Conservation (phyloP, 176 grass and related monocot genomes). For the Dendrocalamus sinicus region DNA sequence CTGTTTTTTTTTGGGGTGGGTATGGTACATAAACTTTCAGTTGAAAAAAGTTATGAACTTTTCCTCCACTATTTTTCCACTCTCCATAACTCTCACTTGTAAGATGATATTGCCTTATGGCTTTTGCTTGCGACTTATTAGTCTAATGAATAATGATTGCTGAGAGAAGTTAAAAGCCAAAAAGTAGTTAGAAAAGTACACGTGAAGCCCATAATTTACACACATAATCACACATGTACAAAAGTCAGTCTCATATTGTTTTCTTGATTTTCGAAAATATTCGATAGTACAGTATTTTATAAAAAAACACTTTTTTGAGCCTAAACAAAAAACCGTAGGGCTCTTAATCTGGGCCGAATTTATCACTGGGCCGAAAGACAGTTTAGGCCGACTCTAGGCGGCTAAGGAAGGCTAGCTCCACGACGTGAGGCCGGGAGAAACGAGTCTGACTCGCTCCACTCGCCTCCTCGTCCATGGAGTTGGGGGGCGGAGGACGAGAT, state of each 20-base stretch:
- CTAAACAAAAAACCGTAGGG: neutral
- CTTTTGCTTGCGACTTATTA: too few species aligned
- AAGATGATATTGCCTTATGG: too few species aligned
- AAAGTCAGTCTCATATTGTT: neutral
- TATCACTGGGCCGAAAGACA: neutral
- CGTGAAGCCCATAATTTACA: too few species aligned
- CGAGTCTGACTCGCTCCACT: neutral
- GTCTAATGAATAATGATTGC: too few species aligned
- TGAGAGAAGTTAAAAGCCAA: too few species aligned
- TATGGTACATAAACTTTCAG: too few species aligned
- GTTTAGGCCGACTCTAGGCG: neutral
- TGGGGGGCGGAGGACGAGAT: constrained; percentile 39
- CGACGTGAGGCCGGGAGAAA: constrained; percentile 3
- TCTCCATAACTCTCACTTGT: too few species aligned
- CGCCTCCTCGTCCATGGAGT: constrained; percentile 40
- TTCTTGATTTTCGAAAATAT: neutral
- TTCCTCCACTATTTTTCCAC: too few species aligned
- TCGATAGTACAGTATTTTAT: neutral
- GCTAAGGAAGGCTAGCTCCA: neutral
- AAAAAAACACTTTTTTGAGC: neutral
- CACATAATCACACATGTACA: too few species aligned
- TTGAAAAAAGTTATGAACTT: too few species aligned
- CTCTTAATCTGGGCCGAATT: neutral
- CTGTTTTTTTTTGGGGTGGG: neutral
- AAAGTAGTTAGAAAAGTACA: too few species aligned